A percentile compares a stretch with the other conserved stretches of the same genome.
phyloP scores from a whole-genome alignment of 345 rosid genomes.

The Conringia planisiliqua region DNA sequence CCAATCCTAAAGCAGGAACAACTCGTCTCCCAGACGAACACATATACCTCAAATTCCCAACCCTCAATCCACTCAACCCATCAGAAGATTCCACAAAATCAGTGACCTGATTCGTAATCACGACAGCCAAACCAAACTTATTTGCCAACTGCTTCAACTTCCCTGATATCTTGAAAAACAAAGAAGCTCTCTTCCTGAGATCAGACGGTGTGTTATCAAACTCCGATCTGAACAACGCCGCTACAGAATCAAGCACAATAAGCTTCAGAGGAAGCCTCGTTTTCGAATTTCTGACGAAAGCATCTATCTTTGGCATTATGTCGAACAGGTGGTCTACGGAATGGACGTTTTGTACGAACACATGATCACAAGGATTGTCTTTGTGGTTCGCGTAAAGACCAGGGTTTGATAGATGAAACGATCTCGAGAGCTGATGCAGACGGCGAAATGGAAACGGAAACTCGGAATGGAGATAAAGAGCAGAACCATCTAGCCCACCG shows the following conservation, averaged over 20 bases:
- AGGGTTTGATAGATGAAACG: slow-evolving; percentile 40
- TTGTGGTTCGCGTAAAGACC: slow-evolving; percentile 16
- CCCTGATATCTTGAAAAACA: slow-evolving; percentile 76
- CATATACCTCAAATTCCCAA: slow-evolving; percentile 66
- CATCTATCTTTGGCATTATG: slow-evolving; percentile 56
- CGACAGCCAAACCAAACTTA: slow-evolving; percentile 60
- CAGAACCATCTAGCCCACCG: slow-evolving; percentile 72
- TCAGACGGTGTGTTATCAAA: slow-evolving; percentile 72
- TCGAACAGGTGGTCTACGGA: slow-evolving; percentile 72
- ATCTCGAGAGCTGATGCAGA: slow-evolving; percentile 54
- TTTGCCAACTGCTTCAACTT: slow-evolving; percentile 62
- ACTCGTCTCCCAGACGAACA: slow-evolving; percentile 69
- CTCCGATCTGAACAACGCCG: slow-evolving; percentile 83
- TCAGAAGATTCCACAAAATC: slow-evolving; percentile 57
- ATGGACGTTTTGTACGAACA: slow-evolving; percentile 60
- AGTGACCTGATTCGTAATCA: slow-evolving; percentile 85
- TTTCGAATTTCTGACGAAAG: slow-evolving; percentile 40
- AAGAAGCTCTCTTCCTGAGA: slow-evolving; percentile 57
- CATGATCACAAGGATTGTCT: slow-evolving; percentile 52
- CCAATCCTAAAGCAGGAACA: slow-evolving; percentile 70
- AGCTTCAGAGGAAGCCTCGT: slow-evolving; percentile 56
- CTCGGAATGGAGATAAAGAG: slow-evolving; percentile 75
- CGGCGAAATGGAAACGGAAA: slow-evolving; percentile 79
- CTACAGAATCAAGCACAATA: slow-evolving; percentile 78
- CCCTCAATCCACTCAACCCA: slow-evolving; percentile 55